Conservation (phyloP, 192 early-diverging fungal species). For the Podila minutissima region DNA sequence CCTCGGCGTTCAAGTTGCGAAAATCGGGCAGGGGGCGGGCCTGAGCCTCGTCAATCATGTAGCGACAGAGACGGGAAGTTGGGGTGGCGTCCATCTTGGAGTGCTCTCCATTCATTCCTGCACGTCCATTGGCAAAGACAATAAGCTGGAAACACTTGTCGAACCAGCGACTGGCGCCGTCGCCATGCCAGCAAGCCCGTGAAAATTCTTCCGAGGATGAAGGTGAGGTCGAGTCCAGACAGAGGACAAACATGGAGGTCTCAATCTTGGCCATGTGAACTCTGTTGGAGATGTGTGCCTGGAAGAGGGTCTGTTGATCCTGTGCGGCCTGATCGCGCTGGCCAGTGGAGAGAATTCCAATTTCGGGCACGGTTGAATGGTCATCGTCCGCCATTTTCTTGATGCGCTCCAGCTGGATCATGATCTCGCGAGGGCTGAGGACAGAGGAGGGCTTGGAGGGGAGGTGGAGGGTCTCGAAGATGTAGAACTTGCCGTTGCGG, state of each 20-base stretch:
- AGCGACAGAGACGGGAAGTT: constrained; percentile 77
- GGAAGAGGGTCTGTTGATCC: constrained; percentile 65
- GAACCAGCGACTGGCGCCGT: constrained; percentile 89
- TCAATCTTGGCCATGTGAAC: constrained; percentile 75
- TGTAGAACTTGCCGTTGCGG: constrained; percentile 82
- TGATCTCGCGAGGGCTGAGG: constrained; percentile 42
- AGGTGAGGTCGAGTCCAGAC: constrained; percentile 79
- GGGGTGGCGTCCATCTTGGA: constrained; percentile 84
- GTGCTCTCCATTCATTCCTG: constrained; percentile 69
- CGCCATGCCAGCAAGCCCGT: constrained; percentile 84
- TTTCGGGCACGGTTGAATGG: constrained; percentile 56
- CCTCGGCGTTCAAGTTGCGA: constrained; percentile 41
- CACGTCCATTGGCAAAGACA: constrained; percentile 79
- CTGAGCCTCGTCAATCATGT: constrained; percentile 62
- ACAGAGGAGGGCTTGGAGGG: constrained; percentile 51
- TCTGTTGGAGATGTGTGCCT: constrained; percentile 67
- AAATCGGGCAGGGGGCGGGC: constrained; percentile 40
- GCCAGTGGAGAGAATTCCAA: constrained; percentile 65
- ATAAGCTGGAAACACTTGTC: constrained; percentile 81
- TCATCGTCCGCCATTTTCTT: constrained; percentile 68
- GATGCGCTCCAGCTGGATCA: constrained; percentile 74
- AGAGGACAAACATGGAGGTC: constrained; percentile 78
- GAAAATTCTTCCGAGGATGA: constrained; percentile 76
- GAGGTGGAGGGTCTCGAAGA: constrained; percentile 64
- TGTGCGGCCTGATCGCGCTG: constrained; percentile 65